phyloP scores from a whole-genome alignment of 2,329 filamentous ascomycete genomes.

The Cadophora gregata region DNA sequence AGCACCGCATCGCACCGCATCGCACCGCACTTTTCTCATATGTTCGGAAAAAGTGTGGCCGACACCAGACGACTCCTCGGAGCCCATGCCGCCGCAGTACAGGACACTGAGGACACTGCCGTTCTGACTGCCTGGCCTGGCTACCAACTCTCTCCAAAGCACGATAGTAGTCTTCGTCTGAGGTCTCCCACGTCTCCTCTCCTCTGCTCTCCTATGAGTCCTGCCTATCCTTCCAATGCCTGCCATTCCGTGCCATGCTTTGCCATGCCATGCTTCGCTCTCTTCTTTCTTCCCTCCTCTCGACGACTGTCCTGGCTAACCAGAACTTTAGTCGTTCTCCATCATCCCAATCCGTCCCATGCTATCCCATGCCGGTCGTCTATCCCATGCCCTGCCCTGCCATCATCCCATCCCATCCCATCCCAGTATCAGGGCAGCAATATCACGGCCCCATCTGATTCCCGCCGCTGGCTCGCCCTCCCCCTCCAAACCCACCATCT shows the following conservation, averaged over 20 bases:
- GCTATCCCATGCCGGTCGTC: not conserved
- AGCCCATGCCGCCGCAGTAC: conserved; percentile 24
- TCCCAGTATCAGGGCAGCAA: conserved; percentile 5
- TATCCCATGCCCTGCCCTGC: not conserved
- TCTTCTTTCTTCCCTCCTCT: conserved; percentile 5
- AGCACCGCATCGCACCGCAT: not conserved
- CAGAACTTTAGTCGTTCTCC: not conserved
- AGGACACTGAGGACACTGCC: not conserved
- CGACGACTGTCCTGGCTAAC: not conserved
- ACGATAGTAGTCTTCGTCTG: not conserved
- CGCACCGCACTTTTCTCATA: not conserved
- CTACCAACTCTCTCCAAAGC: not conserved
- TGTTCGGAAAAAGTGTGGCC: conserved; percentile 16
- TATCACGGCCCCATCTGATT: conserved; percentile 8
- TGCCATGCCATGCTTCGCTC: conserved; percentile 12
- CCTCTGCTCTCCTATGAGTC: not conserved
- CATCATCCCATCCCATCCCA: not conserved
- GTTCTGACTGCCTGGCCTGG: not conserved
- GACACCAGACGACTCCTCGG: conserved; percentile 21
- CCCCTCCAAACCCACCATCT: not conserved
- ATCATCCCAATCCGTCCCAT: not conserved
- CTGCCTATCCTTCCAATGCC: not conserved
- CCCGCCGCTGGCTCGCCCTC: not conserved
- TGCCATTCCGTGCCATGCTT: not conserved
- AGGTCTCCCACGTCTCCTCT: not conserved